Evolutionary conservation across 805 yeast species (phyloP).

Genomic region (Kazachstania kunashirensis): DNA sequence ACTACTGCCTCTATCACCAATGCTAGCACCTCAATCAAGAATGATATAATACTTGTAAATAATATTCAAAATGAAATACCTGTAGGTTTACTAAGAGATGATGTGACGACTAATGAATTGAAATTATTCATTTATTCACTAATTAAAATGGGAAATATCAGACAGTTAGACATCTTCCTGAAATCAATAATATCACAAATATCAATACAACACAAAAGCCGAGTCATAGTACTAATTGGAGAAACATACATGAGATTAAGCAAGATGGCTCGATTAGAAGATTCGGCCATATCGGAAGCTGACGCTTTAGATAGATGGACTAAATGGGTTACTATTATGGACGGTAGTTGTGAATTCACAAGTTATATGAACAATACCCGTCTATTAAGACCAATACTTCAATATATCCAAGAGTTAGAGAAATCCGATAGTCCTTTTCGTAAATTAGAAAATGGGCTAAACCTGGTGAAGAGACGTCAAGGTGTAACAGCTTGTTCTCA

Average conservation of each 20-base stretch:
- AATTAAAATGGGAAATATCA: slow-evolving; percentile 7
- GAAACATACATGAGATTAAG: slow-evolving; percentile 9
- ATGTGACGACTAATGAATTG: slow-evolving; percentile 13
- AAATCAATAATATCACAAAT: slow-evolving; percentile 15
- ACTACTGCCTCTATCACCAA: background rate
- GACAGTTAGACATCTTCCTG: slow-evolving; percentile 11
- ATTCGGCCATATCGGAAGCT: background rate
- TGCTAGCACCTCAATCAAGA: too few species aligned
- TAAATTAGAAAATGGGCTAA: slow-evolving; percentile 4
- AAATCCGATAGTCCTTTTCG: background rate
- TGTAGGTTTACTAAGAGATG: slow-evolving; percentile 3
- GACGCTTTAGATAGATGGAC: slow-evolving; percentile 18
- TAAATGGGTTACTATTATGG: slow-evolving; percentile 15
- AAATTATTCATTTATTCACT: slow-evolving; percentile 15
- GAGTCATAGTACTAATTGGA: slow-evolving; percentile 13
- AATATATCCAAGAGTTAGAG: slow-evolving; percentile 9
- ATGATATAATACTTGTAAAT: too few species aligned
- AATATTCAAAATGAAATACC: too few species aligned
- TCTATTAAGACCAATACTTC: slow-evolving; percentile 13
- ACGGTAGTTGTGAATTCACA: slow-evolving; percentile 23
- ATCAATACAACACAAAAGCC: slow-evolving; percentile 12
- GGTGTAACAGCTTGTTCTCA: slow-evolving; percentile 24
- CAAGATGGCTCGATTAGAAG: background rate
- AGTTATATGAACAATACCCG: slow-evolving; percentile 13
- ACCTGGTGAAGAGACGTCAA: slow-evolving; percentile 8